Evolutionary conservation across 2,329 filamentous ascomycete species (phyloP), one percentile per base, ranked within the genome.

Genomic region (Xylaria sp.): DNA sequence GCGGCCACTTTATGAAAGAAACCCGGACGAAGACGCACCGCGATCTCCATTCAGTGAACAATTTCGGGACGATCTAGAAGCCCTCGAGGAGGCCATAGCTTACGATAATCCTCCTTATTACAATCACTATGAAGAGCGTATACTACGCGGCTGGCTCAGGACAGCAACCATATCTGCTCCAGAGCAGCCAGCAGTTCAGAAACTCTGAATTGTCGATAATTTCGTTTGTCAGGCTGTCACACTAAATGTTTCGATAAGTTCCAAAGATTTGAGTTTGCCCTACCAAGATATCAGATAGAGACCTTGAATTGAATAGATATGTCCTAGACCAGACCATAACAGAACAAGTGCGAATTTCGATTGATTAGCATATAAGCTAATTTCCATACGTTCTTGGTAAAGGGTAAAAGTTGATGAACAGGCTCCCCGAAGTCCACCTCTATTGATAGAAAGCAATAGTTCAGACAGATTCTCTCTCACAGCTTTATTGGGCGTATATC

Each of bases 41-140:
- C 58, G 37, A 54, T 71, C 69, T 54, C 60, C 60, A 10, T 71
- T 63, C 39, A 66, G 28, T 44, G 56, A 66, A 41, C 46, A 60
- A 57, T 71, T 64, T 46, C 25, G 9, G n/a, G 56, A 70, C 23
- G 69, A 71, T 6, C 12, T 57, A 15, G 63, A 71, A 13, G 63
- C 1, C 10, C 48, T 37, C 20, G 2, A 60, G 13, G 46, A 54
- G 7, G 8, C 18, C 2, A 23, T 48, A 10, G 12, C 13, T 7
- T 37, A 13, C 12, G 15, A 44, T 20, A 2, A 3, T 54, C 15
- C 46, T 9, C 1, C 3, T 1, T 18, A 52, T n/a, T 32, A 32
- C 41, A 20, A 10, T 7, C 10, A 3, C 3, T 12, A 20, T 13
- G 34, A 39, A 25, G 20, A 57, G 4, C 9, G 8, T 2, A 6